Base-by-base conservation (phyloP, 1,284 basidiomycete species). In the Abortiporus biennis region DNA sequence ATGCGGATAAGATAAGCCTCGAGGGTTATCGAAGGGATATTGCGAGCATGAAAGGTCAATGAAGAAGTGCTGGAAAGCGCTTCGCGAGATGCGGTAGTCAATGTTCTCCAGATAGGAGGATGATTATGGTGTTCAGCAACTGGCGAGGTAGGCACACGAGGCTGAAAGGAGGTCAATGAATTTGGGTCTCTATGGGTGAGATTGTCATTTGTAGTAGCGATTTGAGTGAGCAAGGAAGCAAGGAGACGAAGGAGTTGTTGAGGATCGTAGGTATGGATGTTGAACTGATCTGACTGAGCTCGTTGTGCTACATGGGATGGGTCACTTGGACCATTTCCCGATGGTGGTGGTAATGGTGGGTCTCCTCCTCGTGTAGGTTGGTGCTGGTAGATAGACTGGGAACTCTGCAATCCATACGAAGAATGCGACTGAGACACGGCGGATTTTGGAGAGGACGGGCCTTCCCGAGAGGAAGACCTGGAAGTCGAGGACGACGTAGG, bases 1-100 rank as follows among this genome's bases (percentile, higher is more conserved):
- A 99, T 99, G 31, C 95, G 83, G 23, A 95, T 69, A 8, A 99
- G 79, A 60, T 99, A 99, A 3, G 89, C 82, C 63, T 98, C 94
- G 55, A 99, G 90, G 20, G 87, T 78, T 59, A 99, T 98, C 24
- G 89, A 89, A 6, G 95, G 95, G 22, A 98, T 78, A 61, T 97
- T 95, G 21, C 95, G 80, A 0, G 95, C 95, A 61, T 98, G 94
- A 61, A 98, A 98, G 34, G 91, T 89, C 24, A 97, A 78, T 0
- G 89, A 82, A 17, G 90, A 86, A 2, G 88, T 83, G 1, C 86
- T 84, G 6, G 86, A 87, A 30, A 96, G 74, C 1, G 92, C 83
- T 4, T 72, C 66, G 40, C 82, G 76, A 1, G 92, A 92, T 1
- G 94, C 93, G 2, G 85, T 80, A 22, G 87, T 88, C 44, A 83